These are phyloP conservation scores for Pogostemon cablin DNA, from an alignment of 257 asterid genomes.

Conservation along the genomic window DNA sequence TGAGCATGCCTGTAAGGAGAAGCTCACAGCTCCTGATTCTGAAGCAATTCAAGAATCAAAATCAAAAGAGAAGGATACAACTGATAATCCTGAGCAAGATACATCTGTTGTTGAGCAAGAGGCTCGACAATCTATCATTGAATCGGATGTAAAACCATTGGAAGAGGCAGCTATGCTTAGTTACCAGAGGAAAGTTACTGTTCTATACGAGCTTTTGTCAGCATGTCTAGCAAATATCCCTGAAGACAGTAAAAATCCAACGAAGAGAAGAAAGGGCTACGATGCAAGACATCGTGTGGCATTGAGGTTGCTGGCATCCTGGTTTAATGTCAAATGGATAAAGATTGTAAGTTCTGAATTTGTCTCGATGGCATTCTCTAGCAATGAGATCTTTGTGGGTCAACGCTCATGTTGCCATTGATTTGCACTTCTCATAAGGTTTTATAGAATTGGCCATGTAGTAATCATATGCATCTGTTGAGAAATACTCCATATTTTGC, in stretches of 20 bases:
- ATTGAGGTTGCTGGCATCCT: constrained; percentile 79
- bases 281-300: constrained; percentile 95
- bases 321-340: constrained; percentile 89
- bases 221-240: constrained; percentile 79
- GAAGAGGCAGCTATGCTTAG: constrained; percentile 65
- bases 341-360: constrained; percentile 58
- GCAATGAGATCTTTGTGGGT: constrained; percentile 4
- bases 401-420: constrained; percentile 15
- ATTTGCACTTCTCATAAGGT: constrained; percentile 22
- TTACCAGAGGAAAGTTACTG: constrained; percentile 64
- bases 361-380: constrained; percentile 13
- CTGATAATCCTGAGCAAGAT: constrained; percentile 43
- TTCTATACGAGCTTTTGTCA: constrained; percentile 82
- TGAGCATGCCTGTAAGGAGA: constrained; percentile 68
- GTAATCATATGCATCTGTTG: constrained; percentile 5
- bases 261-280: constrained; percentile 68
- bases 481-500: background rate
- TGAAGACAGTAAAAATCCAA: constrained; percentile 53
- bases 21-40: constrained; percentile 51
- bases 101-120: constrained; percentile 43
- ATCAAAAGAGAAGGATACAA: constrained; percentile 36
- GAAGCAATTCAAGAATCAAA: constrained; percentile 38
- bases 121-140: constrained; percentile 36
- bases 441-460: background rate
- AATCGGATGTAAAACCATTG: constrained; percentile 56